A percentile compares a stretch with the other conserved stretches of the same genome.
phyloP scores from a whole-genome alignment of 2,329 filamentous ascomycete genomes.

The Trichoderma koningiopsis region DNA sequence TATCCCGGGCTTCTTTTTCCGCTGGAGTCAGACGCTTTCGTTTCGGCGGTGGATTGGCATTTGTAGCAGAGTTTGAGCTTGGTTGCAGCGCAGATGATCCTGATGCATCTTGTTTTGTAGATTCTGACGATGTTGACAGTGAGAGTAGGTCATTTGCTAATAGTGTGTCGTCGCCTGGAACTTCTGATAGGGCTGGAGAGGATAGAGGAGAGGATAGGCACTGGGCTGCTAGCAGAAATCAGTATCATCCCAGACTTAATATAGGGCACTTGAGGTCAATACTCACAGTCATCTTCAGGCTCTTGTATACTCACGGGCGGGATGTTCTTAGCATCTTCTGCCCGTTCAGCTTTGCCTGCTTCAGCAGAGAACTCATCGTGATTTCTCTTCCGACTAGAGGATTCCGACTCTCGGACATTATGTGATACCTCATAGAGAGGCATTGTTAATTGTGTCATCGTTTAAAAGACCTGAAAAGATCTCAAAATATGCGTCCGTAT shows the following conservation, averaged over 20 bases:
- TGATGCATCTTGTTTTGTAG: slow-evolving; percentile 27
- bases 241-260: slow-evolving; percentile 29
- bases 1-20: slow-evolving; percentile 41
- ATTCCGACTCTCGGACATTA: slow-evolving; percentile 51
- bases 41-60: slow-evolving; percentile 42
- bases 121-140: slow-evolving; percentile 39
- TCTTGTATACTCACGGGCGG: slow-evolving; percentile 27
- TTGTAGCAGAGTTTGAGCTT: slow-evolving; percentile 30
- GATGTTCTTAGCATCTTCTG: slow-evolving; percentile 30
- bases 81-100: slow-evolving; percentile 14
- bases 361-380: slow-evolving; percentile 49
- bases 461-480: not conserved
- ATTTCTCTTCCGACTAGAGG: slow-evolving; percentile 47
- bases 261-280: slow-evolving; percentile 13
- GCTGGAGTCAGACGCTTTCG: slow-evolving; percentile 46
- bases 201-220: slow-evolving; percentile 36
- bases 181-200: slow-evolving; percentile 46
- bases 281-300: slow-evolving; percentile 33
- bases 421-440: slow-evolving; percentile 51
- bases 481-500: not conserved
- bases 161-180: slow-evolving; percentile 44
- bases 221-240: not conserved
- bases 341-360: slow-evolving; percentile 33
- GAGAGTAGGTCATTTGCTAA: slow-evolving; percentile 41
- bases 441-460: slow-evolving; percentile 39